A percentile compares a stretch with the other conserved stretches of the same genome.
Evolutionary conservation across 2,329 filamentous ascomycete species (phyloP).

Genomic region (Zymoseptoria ardabiliae): DNA sequence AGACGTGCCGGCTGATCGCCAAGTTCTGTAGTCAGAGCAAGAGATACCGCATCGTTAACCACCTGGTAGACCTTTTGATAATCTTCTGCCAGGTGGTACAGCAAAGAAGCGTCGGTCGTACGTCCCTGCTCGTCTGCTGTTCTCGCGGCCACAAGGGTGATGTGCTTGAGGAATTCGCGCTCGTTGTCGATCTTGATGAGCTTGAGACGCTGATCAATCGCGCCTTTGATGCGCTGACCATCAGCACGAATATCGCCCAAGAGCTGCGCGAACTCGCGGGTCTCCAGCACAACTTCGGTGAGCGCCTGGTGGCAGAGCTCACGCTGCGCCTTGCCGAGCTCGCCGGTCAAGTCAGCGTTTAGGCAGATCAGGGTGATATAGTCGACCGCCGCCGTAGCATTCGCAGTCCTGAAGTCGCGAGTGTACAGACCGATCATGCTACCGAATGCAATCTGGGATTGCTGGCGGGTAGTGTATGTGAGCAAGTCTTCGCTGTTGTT

Average conservation of each 20-base stretch:
- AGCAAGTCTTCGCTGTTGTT: slow-evolving; percentile 62
- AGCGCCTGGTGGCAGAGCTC: slow-evolving; percentile 85
- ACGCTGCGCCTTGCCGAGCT: slow-evolving; percentile 67
- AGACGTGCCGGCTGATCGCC: slow-evolving; percentile 72
- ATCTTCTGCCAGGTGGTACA: slow-evolving; percentile 91
- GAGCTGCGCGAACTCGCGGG: slow-evolving; percentile 86
- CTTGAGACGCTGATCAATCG: slow-evolving; percentile 75
- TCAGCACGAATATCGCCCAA: slow-evolving; percentile 86
- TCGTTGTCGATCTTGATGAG: slow-evolving; percentile 75
- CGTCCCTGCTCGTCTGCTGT: slow-evolving; percentile 92
- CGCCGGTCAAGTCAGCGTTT: slow-evolving; percentile 72
- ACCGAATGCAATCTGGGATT: slow-evolving; percentile 86
- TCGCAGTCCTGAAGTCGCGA: slow-evolving; percentile 84
- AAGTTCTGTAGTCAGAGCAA: slow-evolving; percentile 79
- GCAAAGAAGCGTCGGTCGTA: slow-evolving; percentile 83
- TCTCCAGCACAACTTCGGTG: slow-evolving; percentile 91
- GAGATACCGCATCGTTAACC: slow-evolving; percentile 81
- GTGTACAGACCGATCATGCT: slow-evolving; percentile 94
- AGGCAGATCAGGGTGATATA: slow-evolving; percentile 89
- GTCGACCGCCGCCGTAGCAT: slow-evolving; percentile 83
- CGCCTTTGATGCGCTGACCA: slow-evolving; percentile 74
- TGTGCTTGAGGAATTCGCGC: slow-evolving; percentile 79
- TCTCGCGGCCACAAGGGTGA: slow-evolving; percentile 84
- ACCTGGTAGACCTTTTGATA: slow-evolving; percentile 91
- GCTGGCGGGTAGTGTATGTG: slow-evolving; percentile 58